phyloP scores from a whole-genome alignment of 2,329 filamentous ascomycete genomes.

The Fusarium protoensiforme region DNA sequence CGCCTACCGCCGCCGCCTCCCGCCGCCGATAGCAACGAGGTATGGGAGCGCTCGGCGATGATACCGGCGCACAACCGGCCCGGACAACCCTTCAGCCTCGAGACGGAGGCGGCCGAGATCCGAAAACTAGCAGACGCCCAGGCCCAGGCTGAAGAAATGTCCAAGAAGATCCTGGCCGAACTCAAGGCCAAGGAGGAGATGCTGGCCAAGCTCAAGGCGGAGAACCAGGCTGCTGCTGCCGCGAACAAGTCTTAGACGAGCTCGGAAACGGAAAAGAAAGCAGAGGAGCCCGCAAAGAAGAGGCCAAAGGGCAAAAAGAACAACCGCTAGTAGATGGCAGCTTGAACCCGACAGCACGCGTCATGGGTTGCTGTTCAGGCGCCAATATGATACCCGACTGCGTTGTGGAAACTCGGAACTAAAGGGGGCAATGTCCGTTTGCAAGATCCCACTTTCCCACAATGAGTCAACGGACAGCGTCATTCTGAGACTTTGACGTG shows the following conservation, averaged over 20 bases:
- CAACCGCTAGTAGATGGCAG: background rate
- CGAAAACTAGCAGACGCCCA: conserved; percentile 72
- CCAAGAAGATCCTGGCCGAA: conserved; percentile 67
- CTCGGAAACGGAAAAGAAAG: conserved; percentile 3
- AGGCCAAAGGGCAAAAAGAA: conserved; percentile 1
- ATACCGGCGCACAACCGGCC: conserved; percentile 75
- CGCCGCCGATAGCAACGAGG: conserved; percentile 57
- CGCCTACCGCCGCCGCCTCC: conserved; percentile 53
- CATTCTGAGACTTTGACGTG: background rate
- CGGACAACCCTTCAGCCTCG: conserved; percentile 77
- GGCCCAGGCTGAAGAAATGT: conserved; percentile 70
- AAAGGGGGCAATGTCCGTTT: background rate
- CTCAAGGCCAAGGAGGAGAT: conserved; percentile 73
- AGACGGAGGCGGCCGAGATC: conserved; percentile 74
- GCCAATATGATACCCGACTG: background rate
- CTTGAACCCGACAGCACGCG: background rate
- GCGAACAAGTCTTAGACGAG: conserved; percentile 45
- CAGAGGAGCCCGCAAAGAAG: background rate
- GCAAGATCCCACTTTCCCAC: background rate
- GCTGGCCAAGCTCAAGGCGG: conserved; percentile 70
- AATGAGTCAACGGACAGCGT: background rate
- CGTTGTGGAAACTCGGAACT: background rate
- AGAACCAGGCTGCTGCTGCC: conserved; percentile 60
- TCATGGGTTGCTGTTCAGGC: background rate
- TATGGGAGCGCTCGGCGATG: conserved; percentile 77